Conservation (phyloP, 768 basidiomycete species). For the Lactifluus echinatus region DNA sequence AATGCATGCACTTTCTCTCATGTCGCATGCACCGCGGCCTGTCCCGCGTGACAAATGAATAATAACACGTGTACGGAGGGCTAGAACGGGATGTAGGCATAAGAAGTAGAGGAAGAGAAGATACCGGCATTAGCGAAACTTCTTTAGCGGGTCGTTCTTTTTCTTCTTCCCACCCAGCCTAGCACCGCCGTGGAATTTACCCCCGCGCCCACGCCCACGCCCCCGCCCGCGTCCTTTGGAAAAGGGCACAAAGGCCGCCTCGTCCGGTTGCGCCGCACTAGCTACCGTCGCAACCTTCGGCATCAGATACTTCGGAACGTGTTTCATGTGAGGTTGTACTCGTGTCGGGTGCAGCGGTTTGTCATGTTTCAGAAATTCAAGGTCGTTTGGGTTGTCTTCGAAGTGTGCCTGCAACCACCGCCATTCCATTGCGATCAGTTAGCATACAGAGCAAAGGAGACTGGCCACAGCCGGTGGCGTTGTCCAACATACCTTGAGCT, state of each 20-base stretch:
- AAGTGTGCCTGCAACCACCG: slow-evolving; percentile 71
- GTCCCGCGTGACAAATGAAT: neutral
- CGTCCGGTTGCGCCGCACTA: slow-evolving; percentile 17
- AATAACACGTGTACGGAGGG: neutral
- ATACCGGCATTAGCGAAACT: slow-evolving; percentile 35
- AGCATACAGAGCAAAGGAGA: neutral
- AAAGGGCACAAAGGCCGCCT: slow-evolving; percentile 64
- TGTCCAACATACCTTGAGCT: slow-evolving; percentile 69
- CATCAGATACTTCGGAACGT: slow-evolving; percentile 87
- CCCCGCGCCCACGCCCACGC: slow-evolving; percentile 37
- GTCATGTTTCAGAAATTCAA: slow-evolving; percentile 90
- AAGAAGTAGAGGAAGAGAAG: neutral
- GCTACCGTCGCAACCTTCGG: slow-evolving; percentile 68
- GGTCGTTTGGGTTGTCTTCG: slow-evolving; percentile 90
- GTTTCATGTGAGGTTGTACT: slow-evolving; percentile 91
- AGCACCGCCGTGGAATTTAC: slow-evolving; percentile 32
- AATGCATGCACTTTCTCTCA: neutral
- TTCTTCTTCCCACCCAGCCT: slow-evolving; percentile 54
- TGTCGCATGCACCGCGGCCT: neutral
- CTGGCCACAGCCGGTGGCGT: neutral
- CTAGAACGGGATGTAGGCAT: neutral
- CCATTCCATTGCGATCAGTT: neutral
- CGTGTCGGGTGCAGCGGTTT: slow-evolving; percentile 87
- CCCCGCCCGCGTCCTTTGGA: slow-evolving; percentile 53
- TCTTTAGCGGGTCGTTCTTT: slow-evolving; percentile 74